Conservation (phyloP, 2,329 filamentous ascomycete species). For the Aphanocladium album region DNA sequence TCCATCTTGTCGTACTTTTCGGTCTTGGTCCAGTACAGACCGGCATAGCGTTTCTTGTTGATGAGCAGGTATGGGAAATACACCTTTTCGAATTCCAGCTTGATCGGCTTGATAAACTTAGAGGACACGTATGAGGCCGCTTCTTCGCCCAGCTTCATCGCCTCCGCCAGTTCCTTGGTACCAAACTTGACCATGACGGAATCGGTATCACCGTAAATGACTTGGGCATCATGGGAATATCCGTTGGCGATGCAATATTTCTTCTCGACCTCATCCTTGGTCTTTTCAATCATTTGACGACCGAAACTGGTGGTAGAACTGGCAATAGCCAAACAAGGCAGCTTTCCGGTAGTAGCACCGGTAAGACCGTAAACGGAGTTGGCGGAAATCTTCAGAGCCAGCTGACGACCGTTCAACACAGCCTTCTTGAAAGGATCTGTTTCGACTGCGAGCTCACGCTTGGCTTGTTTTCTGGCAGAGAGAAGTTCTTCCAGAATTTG, state of each 20-base stretch:
- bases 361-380: constrained; percentile 98
- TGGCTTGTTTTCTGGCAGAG: constrained; percentile 88
- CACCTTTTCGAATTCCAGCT: constrained; percentile 98
- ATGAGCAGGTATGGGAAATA: constrained; percentile 97
- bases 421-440: constrained; percentile 97
- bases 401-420: constrained; percentile 91
- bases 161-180: constrained; percentile 75
- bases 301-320: constrained; percentile 97
- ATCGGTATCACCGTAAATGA: constrained; percentile 98
- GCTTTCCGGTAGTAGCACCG: constrained; percentile 90
- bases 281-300: constrained; percentile 98
- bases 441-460: constrained; percentile 80
- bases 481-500: constrained; percentile 95
- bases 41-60: constrained; percentile 99
- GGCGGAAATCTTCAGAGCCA: constrained; percentile 92
- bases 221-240: constrained; percentile 88
- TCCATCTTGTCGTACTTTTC: constrained; percentile 99
- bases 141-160: constrained; percentile 94
- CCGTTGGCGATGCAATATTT: constrained; percentile 91
- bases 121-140: constrained; percentile 81
- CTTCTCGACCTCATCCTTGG: constrained; percentile 89
- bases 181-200: constrained; percentile 99
- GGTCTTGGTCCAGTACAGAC: constrained; percentile 93
- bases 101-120: constrained; percentile 96
- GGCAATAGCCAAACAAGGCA: constrained; percentile 91